Evolutionary conservation across 2,329 filamentous ascomycete genomes (phyloP).

Genomic region (Orbilia brochopaga): DNA sequence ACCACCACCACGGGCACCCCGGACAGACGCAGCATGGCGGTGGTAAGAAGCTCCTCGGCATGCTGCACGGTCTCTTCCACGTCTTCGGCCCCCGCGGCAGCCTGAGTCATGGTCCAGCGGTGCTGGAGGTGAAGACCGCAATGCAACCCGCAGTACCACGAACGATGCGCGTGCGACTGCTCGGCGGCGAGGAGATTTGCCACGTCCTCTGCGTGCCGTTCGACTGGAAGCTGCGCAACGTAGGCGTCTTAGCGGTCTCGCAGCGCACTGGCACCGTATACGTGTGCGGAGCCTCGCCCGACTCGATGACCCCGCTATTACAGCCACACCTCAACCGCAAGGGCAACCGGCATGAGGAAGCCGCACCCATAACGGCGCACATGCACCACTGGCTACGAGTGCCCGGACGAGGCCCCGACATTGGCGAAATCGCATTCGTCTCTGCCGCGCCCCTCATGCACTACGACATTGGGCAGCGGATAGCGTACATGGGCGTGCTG

Average conservation of each 20-base stretch:
- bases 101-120: slow-evolving; percentile 9
- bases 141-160: slow-evolving; percentile 15
- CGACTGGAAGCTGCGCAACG: slow-evolving; percentile 16
- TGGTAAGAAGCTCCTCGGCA: slow-evolving; percentile 19
- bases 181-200: slow-evolving; percentile 24
- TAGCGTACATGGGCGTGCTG: slow-evolving; percentile 52
- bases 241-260: slow-evolving; percentile 32
- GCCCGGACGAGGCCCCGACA: slow-evolving; percentile 24
- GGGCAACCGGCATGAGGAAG: neutral
- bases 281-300: slow-evolving; percentile 27
- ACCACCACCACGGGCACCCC: neutral
- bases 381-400: slow-evolving; percentile 49
- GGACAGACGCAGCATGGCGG: neutral
- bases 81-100: slow-evolving; percentile 10
- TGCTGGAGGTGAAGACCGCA: slow-evolving; percentile 33
- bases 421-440: slow-evolving; percentile 49
- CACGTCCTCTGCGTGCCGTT: slow-evolving; percentile 32
- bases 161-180: slow-evolving; percentile 29
- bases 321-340: neutral
- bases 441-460: slow-evolving; percentile 52
- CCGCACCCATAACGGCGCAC: slow-evolving; percentile 14
- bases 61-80: slow-evolving; percentile 31
- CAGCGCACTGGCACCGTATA: slow-evolving; percentile 24
- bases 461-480: slow-evolving; percentile 50
- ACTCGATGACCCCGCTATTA: neutral